These are phyloP conservation scores for Debaryomycetaceae sp. DNA, from an alignment of 1,139 yeast species.

Conservation along the genomic window DNA sequence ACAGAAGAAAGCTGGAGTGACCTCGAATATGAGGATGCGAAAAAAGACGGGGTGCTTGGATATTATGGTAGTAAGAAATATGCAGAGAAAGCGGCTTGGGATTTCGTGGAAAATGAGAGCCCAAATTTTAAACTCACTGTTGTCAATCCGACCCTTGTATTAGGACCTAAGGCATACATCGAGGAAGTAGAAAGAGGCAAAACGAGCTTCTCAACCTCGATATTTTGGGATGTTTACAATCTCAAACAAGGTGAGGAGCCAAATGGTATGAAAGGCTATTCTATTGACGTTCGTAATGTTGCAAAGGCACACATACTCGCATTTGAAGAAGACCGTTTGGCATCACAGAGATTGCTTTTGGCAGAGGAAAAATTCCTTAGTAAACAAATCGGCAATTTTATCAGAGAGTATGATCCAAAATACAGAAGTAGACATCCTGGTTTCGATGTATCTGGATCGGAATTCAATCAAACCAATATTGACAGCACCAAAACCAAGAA, in stretches of 20 bases:
- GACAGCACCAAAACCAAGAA: slow-evolving; percentile 33
- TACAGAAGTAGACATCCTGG: slow-evolving; percentile 43
- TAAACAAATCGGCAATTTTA: slow-evolving; percentile 20
- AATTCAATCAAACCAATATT: slow-evolving; percentile 16
- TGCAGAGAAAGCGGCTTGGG: slow-evolving; percentile 51
- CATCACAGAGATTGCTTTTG: slow-evolving; percentile 18
- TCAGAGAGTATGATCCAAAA: slow-evolving; percentile 19
- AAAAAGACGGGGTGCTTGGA: slow-evolving; percentile 36
- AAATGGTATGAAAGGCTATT: slow-evolving; percentile 25
- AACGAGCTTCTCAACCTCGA: slow-evolving; percentile 33
- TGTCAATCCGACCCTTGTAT: slow-evolving; percentile 50
- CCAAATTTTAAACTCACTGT: slow-evolving; percentile 43
- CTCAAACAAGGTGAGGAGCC: slow-evolving; percentile 21
- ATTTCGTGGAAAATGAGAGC: slow-evolving; percentile 30
- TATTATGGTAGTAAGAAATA: slow-evolving; percentile 49
- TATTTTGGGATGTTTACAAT: slow-evolving; percentile 24
- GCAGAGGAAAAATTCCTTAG: slow-evolving; percentile 19
- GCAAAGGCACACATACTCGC: slow-evolving; percentile 35
- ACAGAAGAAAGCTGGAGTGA: slow-evolving; percentile 41
- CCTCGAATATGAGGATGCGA: slow-evolving; percentile 34
- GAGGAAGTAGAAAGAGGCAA: slow-evolving; percentile 19
- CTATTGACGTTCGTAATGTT: slow-evolving; percentile 38
- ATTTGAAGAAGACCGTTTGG: slow-evolving; percentile 21
- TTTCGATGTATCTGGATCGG: slow-evolving; percentile 23
- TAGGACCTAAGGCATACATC: slow-evolving; percentile 41